Conservation (phyloP, 2,329 filamentous ascomycete genomes). For the Ophiocordyceps robertsii region DNA sequence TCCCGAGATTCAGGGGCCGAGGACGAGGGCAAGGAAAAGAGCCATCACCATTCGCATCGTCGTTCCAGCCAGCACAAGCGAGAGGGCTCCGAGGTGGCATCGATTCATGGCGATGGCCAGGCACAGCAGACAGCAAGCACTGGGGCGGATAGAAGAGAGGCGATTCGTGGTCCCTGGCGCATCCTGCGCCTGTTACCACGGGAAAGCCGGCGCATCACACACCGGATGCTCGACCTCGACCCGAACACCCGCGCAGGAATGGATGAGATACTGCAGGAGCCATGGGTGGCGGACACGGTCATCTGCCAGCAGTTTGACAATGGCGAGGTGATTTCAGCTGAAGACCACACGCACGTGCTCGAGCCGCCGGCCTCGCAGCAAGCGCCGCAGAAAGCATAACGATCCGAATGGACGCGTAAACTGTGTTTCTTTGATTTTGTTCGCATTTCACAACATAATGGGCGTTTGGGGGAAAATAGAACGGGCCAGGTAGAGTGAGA, state of each 20-base stretch:
- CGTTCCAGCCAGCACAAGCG: conserved; percentile 2
- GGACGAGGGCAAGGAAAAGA: conserved; percentile 15
- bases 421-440: not conserved
- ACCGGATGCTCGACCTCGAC: conserved; percentile 83
- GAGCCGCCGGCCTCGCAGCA: conserved; percentile 50
- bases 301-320: conserved; percentile 68
- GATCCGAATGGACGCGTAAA: not conserved
- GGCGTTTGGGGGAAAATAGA: not conserved
- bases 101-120: conserved; percentile 3
- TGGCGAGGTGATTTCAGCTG: conserved; percentile 57
- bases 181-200: conserved; percentile 75
- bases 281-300: conserved; percentile 75
- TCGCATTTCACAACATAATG: not conserved
- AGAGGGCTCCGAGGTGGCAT: conserved; percentile 2
- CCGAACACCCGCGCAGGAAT: conserved; percentile 73
- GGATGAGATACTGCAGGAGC: conserved; percentile 73
- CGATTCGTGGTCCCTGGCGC: conserved; percentile 87
- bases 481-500: not conserved
- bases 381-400: conserved; percentile 5
- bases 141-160: conserved; percentile 47
- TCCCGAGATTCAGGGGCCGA: conserved; percentile 25
- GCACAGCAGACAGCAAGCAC: conserved; percentile 4
- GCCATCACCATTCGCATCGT: conserved; percentile 5
- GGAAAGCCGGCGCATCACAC: conserved; percentile 80
- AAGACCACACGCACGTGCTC: conserved; percentile 72